A percentile compares a stretch with the other conserved stretches of the same genome.
phyloP scores from a whole-genome alignment of 169 alveolate genomes.

The Babesia ovata region DNA sequence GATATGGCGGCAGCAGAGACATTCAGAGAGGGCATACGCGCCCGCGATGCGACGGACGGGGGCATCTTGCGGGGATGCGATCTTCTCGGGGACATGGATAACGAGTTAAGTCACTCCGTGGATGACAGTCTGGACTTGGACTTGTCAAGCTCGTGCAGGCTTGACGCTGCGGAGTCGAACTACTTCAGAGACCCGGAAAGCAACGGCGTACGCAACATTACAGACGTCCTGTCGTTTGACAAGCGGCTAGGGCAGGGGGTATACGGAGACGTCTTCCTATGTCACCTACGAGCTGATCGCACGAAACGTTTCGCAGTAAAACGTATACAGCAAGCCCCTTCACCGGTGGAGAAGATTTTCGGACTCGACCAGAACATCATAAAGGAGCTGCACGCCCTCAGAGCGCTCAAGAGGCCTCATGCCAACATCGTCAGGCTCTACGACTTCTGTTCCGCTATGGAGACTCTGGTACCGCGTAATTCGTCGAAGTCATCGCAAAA shows the following conservation, averaged over 20 bases:
- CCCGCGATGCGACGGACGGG: background rate
- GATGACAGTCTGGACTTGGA: constrained; percentile 15
- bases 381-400: constrained; percentile 68
- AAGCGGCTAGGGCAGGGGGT: constrained; percentile 78
- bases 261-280: constrained; percentile 76
- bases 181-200: constrained; percentile 39
- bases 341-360: constrained; percentile 64
- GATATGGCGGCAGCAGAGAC: constrained; percentile 9
- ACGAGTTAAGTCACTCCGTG: background rate
- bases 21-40: background rate
- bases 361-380: constrained; percentile 70
- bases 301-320: constrained; percentile 61
- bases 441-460: constrained; percentile 71
- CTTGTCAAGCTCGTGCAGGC: constrained; percentile 25
- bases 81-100: constrained; percentile 20
- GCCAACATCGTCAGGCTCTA: constrained; percentile 63
- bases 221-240: constrained; percentile 66
- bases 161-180: constrained; percentile 22
- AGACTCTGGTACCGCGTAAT: constrained; percentile 20
- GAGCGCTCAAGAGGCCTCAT: constrained; percentile 65
- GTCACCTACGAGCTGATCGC: constrained; percentile 59
- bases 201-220: constrained; percentile 35
- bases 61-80: constrained; percentile 13
- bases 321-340: constrained; percentile 67
- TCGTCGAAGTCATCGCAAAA: background rate